Percentiles rank a stretch among this genome's conserved stretches.
These are phyloP conservation scores for Tubosaeta sp. DNA, from an alignment of 768 basidiomycete genomes.

Conservation along the genomic window DNA sequence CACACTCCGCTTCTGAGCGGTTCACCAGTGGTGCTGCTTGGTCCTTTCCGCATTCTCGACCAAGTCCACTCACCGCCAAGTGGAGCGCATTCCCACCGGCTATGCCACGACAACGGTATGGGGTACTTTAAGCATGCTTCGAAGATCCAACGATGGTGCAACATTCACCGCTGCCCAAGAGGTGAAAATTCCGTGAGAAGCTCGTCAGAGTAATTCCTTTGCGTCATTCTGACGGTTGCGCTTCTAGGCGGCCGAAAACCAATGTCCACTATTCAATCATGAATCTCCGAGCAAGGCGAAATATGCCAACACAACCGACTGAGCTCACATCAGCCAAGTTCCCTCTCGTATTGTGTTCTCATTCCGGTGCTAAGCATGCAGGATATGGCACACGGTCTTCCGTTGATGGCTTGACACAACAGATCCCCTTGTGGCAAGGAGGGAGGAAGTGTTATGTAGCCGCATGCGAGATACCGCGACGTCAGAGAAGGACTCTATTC, in stretches of 20 bases:
- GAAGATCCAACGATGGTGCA: background rate
- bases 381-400: background rate
- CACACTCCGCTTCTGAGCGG: background rate
- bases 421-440: slow-evolving; percentile 5
- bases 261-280: background rate
- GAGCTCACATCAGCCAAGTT: too few relatives aligned
- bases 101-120: slow-evolving; percentile 9
- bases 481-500: slow-evolving; percentile 1
- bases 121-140: background rate
- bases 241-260: background rate
- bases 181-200: background rate
- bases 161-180: too few relatives aligned
- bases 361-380: background rate
- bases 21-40: background rate
- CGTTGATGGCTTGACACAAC: background rate
- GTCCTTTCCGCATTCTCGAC: background rate
- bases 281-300: slow-evolving; percentile 5
- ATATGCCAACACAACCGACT: background rate
- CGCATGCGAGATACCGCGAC: background rate
- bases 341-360: background rate
- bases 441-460: background rate
- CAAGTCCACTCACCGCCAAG: background rate
- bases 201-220: background rate
- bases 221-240: background rate
- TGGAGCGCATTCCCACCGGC: background rate